phyloP scores from a whole-genome alignment of 2,329 filamentous ascomycete genomes.

The Penicillium freii region DNA sequence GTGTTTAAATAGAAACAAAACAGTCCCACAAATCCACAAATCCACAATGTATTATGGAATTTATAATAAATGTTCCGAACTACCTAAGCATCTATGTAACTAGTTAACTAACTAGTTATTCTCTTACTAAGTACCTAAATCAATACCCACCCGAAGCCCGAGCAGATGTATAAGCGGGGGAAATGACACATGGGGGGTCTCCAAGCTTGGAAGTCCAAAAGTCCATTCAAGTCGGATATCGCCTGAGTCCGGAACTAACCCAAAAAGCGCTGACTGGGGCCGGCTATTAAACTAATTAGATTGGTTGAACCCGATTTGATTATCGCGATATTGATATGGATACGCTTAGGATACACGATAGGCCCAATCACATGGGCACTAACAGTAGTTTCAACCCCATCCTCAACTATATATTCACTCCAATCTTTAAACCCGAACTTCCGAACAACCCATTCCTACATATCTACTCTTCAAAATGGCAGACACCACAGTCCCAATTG shows the following conservation, averaged over 20 bases:
- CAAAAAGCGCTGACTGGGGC: not conserved
- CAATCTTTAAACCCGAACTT: not conserved
- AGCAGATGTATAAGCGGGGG: not conserved
- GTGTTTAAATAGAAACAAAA: not conserved
- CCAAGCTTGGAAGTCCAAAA: not conserved
- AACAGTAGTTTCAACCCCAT: not conserved
- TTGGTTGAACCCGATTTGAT: constrained; percentile 1
- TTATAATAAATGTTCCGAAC: not conserved
- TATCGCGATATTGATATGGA: constrained; percentile 10
- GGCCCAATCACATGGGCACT: constrained; percentile 4
- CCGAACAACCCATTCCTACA: not conserved
- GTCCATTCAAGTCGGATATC: constrained; percentile 13
- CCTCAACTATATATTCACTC: not conserved
- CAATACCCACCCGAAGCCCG: no score
- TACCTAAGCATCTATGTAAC: not conserved
- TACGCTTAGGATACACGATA: constrained; percentile 14
- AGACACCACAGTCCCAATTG: constrained; percentile 29
- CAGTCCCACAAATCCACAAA: not conserved
- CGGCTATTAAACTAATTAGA: not conserved
- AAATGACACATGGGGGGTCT: not conserved
- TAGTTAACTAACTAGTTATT: no score
- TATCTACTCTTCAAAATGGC: constrained; percentile 21
- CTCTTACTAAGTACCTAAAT: not conserved
- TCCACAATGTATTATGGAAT: not conserved
- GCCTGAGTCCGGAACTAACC: constrained; percentile 12